Evolutionary conservation across 73 alveolate genomes (phyloP), one percentile per base, ranked within the genome.

Genomic region (Stentor roeselii): DNA sequence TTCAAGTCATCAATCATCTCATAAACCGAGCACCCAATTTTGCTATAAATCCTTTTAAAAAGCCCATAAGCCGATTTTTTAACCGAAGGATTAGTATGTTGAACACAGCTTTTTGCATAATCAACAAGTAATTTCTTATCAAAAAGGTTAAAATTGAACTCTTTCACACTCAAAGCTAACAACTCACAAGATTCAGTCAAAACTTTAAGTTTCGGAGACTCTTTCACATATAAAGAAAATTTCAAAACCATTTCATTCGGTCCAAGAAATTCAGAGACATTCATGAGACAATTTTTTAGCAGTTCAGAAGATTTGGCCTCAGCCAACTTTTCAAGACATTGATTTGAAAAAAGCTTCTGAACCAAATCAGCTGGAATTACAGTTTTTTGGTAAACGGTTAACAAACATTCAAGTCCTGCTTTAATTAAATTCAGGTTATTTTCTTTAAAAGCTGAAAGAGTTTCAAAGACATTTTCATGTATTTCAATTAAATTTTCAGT

Each of bases 391-490:
- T 84, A 39, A 32, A 84, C 86, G 27, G 82, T 83, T 39, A 35
- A 50, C 34, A 4, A 21, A 59, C 90, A 86, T 39, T 83, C 78
- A 42, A 92, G 60, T n/a, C 93, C 89, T 75, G 90, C 99, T 86
- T 93, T 95, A 60, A 86, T 83, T 60, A 95, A 37, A 80, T 95
- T 95, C 42, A 93, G 67, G 87, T 95, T 95, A 27, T 95, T 85
- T 87, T 95, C 99, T 88, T 95, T 95, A 86, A 87, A 95, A 61
- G 92, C 97, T 87, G 92, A 92, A 83, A 90, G 82, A 85, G 32
- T 86, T 82, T 39, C 15, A 14, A 1, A 37, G 32, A 41, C 6
- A 76, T 37, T 40, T 39, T 0, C 3, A 37, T 39, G 39, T 6
- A 76, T 15, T 2, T 41, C 39, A 31, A 2, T 76, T 37, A 2